Base-by-base conservation (phyloP, 2,329 filamentous ascomycete genomes). In the Curvularia eragrostidis region DNA sequence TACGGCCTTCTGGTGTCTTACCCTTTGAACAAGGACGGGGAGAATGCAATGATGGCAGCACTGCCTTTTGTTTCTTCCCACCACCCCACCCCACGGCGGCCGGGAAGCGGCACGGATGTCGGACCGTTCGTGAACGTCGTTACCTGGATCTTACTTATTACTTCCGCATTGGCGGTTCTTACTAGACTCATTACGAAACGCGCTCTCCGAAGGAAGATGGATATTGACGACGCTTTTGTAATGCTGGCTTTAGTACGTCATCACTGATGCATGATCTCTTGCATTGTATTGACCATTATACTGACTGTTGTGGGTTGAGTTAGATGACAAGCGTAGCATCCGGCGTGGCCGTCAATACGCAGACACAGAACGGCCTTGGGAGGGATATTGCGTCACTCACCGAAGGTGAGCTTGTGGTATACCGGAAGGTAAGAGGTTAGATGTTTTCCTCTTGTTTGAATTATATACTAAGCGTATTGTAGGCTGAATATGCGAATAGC, bases 401-500 rank as follows among this genome's bases (percentile, higher is more conserved):
- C 1, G 51, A 61, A 5, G 36, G 41, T 15, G 62, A 72, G 39
- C 57, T 73, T 6, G 54, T 68, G 51, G 62, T 59, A 18, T 76
- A 73, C 57, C 62, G 73, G 43, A 74, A 75, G 65, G 73, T 72
- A 66, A 58, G 59, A 59, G 51, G n/a, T n/a, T n/a, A n/a, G n/a
- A n/a, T n/a, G n/a, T n/a, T n/a, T n/a, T n/a, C 12, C 2, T 26
- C 5, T 39, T 3, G n/a, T 36, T 36, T 3, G 10, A 28, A n/a
- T 47, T 5, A 8, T 21, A 7, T 32, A 28, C 24, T 55, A 13
- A 56, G 34, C 8, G 1, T 26, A 13, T 52, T 58, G 5, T 36
- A 76, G 73, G 65, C 65, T 46, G 73, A 74, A 62, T 76, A 75
- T 68, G 72, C 68, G 41, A 75, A 71, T 52, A 73, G 72, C 41